Evolutionary conservation across 805 yeast genomes (phyloP), one percentile per base, ranked within the genome.

Genomic region (Kazachstania bromeliacearum): DNA sequence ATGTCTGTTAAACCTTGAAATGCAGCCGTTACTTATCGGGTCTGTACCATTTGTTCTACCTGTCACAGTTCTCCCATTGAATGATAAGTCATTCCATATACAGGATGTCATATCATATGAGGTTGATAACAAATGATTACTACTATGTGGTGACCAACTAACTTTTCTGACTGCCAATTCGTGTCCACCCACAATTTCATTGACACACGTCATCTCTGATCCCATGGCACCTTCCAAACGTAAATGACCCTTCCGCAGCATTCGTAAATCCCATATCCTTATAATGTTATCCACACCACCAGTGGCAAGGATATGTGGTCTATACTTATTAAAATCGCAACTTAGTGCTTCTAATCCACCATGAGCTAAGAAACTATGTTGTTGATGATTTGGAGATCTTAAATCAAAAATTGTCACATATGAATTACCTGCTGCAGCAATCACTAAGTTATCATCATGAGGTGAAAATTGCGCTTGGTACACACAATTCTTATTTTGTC

Each of bases 41-140:
- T 60, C 66, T 28, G 68, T 43, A 44, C 70, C 61, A 34, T 71
- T 71, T 27, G 70, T 60, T 34, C 65, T 57, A n/a, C 56, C 53
- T 0, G 56, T 48, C 36, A 66, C 71, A 33, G 70, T 58, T 3
- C 77, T 76, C 28, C 70, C 68, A 35, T 72, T 73, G 42, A 73
- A 78, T 5, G 83, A 73, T 31, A 67, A 65, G 57, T 85, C 95
- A 31, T 67, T 62, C 96, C 97, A 89, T 1, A 89, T 76, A 39
- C 87, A 66, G 28, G 84, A 79, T 0, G 94, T 82, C 96, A 89
- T 89, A 55, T 89, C 98, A 57, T 88, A 89, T 7, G 95, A 80
- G 6, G 85, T 74, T 34, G 85, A 75, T 40, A 88, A 55, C 27
- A 92, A 57, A 41, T 75, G 74, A 38, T 76, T 79, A 4, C 83